Base-by-base conservation (phyloP, 139 green algal species). In the Coelastrella sp. region DNA sequence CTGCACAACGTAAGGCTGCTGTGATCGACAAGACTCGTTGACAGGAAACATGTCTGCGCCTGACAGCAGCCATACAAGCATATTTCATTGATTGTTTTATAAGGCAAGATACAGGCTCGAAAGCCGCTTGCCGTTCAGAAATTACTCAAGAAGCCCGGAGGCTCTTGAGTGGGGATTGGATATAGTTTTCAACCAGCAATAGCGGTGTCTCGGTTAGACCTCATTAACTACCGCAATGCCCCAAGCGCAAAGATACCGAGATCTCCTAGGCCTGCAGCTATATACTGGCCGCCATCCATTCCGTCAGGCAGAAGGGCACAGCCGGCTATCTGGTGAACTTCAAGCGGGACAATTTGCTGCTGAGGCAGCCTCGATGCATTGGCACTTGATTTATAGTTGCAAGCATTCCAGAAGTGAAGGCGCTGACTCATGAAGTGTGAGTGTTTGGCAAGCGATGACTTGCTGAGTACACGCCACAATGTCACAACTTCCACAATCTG, bases 141-240 rank as follows among this genome's bases (percentile, higher is more conserved):
- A 84, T 84, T 84, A 84, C 78, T 84, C 56, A 63, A 84, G 49
- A 76, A 76, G 68, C 78, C 78, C 78, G 78, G 59, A 84, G 78
- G 78, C 49, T 63, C 78, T 76, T 76, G 86, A 93, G 86, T 93
- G 80, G 60, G 70, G 78, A 80, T 72, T 25, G 93, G 93, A 95
- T 87, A 93, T 93, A 95, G 93, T 97, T 96, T 96, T 96, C 94
- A 96, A 97, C 89, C 89, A 96, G 94, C 93, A 96, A 97, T 95
- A 92, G 92, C 96, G 92, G 90, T 91, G 94, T 92, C 94, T 96
- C 95, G 92, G 94, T 94, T 92, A 93, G 87, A 93, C 93, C 92
- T 96, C 95, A 96, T 94, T 90, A 94, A 92, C 93, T 93, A 91
- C 90, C 93, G 95, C 94, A 95, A 95, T 96, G 93, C 95, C 95